Percentiles rank a stretch among this genome's conserved stretches.
These are phyloP conservation scores for Posidonia oceanica DNA, from an alignment of 116 monocot species.

Conservation along the genomic window DNA sequence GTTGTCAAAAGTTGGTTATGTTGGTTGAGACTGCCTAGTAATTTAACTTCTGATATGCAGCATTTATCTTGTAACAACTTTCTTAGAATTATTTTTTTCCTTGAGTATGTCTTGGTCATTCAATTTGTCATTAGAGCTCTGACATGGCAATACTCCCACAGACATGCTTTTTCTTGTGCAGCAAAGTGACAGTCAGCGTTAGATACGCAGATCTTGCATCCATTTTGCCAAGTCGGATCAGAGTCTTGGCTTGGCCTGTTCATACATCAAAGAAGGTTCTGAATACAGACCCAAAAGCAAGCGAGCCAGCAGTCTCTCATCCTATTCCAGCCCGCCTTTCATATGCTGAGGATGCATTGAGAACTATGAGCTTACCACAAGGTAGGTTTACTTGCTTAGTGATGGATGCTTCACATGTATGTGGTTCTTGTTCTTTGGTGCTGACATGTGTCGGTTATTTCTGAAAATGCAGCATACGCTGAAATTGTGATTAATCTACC, in stretches of 20 bases:
- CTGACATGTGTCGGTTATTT: background rate
- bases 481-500: conserved; percentile 71
- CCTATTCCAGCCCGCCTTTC: conserved; percentile 62
- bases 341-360: conserved; percentile 87
- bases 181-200: conserved; percentile 89
- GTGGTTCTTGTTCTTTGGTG: background rate
- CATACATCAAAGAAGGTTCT: conserved; percentile 44
- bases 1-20: no score
- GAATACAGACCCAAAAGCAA: conserved; percentile 16
- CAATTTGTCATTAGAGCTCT: no score
- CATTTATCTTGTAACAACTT: no score
- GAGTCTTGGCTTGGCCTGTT: conserved; percentile 83
- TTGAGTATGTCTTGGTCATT: no score
- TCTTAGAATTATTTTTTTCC: no score
- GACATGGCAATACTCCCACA: no score
- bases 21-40: no score
- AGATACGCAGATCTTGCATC: conserved; percentile 75
- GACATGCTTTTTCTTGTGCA: conserved; percentile 20
- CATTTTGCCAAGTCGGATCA: conserved; percentile 57
- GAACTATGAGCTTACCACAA: conserved; percentile 77
- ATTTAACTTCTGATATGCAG: no score
- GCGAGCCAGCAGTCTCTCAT: conserved; percentile 23
- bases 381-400: conserved; percentile 15
- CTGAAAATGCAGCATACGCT: conserved; percentile 49
- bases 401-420: background rate